phyloP scores from a whole-genome alignment of 1,139 yeast genomes.

The Candida anutae region DNA sequence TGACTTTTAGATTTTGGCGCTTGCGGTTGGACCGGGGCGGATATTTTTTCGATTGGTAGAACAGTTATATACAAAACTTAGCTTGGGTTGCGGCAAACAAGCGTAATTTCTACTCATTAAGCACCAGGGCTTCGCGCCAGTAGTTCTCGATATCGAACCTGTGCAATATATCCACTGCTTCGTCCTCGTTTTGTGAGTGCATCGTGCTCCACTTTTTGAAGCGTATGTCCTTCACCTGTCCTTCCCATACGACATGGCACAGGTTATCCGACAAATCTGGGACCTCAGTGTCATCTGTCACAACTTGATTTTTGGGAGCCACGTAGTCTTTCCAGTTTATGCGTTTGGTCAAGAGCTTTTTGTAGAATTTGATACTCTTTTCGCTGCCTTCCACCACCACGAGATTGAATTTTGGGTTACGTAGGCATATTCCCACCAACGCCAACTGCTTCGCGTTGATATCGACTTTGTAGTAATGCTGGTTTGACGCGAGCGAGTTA shows the following conservation, averaged over 20 bases:
- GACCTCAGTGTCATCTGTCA: constrained; percentile 6
- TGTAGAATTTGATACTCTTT: constrained; percentile 53
- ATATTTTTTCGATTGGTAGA: too few species aligned
- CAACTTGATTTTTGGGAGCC: constrained; percentile 15
- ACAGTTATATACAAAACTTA: too few species aligned
- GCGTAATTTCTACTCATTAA: too few species aligned
- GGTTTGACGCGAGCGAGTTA: constrained; percentile 48
- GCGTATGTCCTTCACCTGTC: constrained; percentile 46
- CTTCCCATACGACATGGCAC: constrained; percentile 68
- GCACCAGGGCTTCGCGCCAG: constrained; percentile 44
- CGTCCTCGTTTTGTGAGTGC: constrained; percentile 44
- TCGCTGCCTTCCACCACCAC: constrained; percentile 70
- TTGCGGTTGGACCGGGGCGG: not conserved
- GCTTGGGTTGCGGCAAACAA: too few species aligned
- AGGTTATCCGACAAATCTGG: constrained; percentile 42
- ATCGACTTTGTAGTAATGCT: constrained; percentile 66
- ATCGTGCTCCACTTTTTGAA: constrained; percentile 59
- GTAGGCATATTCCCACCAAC: constrained; percentile 50
- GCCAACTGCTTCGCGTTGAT: constrained; percentile 70
- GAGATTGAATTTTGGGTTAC: constrained; percentile 41
- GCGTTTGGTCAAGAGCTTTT: constrained; percentile 51
- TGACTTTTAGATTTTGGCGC: not conserved
- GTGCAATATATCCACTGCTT: constrained; percentile 42
- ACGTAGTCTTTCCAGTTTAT: constrained; percentile 61
- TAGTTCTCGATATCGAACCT: constrained; percentile 50